Percentiles rank a stretch among this genome's conserved stretches.
phyloP scores from a whole-genome alignment of 208 protist species.

The Herpetomonas tarakana region DNA sequence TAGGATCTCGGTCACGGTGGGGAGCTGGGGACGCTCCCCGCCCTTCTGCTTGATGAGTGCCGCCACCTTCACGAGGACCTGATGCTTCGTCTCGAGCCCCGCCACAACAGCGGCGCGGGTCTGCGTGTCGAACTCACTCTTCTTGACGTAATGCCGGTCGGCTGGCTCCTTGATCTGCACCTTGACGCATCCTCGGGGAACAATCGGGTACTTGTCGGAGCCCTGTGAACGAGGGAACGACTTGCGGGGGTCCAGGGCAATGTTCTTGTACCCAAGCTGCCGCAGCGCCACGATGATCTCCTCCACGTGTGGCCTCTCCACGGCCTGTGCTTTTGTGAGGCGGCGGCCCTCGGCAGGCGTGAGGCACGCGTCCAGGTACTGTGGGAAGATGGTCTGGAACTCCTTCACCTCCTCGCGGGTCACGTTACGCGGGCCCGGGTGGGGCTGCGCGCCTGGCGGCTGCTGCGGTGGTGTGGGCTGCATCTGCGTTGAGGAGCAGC shows the following conservation, averaged over 20 bases:
- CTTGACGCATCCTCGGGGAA: slow-evolving; percentile 75
- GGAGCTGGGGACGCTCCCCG: slow-evolving; percentile 26
- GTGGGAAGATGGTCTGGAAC: slow-evolving; percentile 81
- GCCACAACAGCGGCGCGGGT: slow-evolving; percentile 51
- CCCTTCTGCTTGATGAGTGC: slow-evolving; percentile 62
- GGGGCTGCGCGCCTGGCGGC: slow-evolving; percentile 2
- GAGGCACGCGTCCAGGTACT: slow-evolving; percentile 82
- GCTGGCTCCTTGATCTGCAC: slow-evolving; percentile 70
- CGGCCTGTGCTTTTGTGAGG: slow-evolving; percentile 58
- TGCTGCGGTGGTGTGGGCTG: background rate
- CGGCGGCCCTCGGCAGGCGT: slow-evolving; percentile 71
- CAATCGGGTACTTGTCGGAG: slow-evolving; percentile 44
- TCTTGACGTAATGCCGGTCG: slow-evolving; percentile 83
- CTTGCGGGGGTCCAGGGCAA: slow-evolving; percentile 40
- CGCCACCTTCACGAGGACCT: slow-evolving; percentile 65
- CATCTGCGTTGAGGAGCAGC: too few relatives aligned
- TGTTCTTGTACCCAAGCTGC: slow-evolving; percentile 56
- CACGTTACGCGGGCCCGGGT: slow-evolving; percentile 15
- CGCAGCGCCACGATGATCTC: slow-evolving; percentile 57
- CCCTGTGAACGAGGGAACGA: slow-evolving; percentile 69
- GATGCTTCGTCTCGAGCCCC: slow-evolving; percentile 68
- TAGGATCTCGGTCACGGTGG: slow-evolving; percentile 36
- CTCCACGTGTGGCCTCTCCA: slow-evolving; percentile 61
- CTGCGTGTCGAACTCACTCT: slow-evolving; percentile 87
- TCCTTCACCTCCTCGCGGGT: slow-evolving; percentile 53